Percentiles rank a stretch among this genome's conserved stretches.
Evolutionary conservation across 257 asterid species (phyloP).

Genomic region (Plantago elongata): DNA sequence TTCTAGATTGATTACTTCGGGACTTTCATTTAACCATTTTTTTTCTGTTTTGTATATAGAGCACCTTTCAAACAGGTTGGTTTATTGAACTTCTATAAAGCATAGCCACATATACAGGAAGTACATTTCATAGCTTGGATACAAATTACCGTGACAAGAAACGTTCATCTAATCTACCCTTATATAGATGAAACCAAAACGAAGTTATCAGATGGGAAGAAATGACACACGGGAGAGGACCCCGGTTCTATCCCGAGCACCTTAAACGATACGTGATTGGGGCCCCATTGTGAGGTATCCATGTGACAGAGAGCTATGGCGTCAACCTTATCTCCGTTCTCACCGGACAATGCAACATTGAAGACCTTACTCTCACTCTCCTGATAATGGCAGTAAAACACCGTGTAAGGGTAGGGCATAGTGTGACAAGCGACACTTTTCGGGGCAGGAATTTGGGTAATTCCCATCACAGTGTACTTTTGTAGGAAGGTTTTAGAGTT

Average conservation of each 20-base stretch:
- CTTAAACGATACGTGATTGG: conserved; percentile 47
- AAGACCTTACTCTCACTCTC: conserved; percentile 47
- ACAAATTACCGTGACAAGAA: too few species aligned
- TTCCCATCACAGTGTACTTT: conserved; percentile 36
- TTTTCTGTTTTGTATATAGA: too few species aligned
- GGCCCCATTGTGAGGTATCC: conserved; percentile 80
- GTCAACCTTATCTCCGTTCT: conserved; percentile 48
- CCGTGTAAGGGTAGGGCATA: conserved; percentile 65
- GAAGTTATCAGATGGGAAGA: conserved; percentile 74
- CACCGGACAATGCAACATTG: conserved; percentile 40
- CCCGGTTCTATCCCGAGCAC: conserved; percentile 62
- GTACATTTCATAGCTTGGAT: too few species aligned
- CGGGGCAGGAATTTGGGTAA: conserved; percentile 30
- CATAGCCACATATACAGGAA: too few species aligned
- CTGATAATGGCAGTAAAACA: conserved; percentile 65
- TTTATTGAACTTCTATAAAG: too few species aligned
- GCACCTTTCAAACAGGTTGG: too few species aligned
- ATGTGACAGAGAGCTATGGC: conserved; percentile 81
- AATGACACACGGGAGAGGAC: conserved; percentile 65
- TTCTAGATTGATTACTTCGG: too few species aligned
- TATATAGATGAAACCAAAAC: conserved; percentile 40
- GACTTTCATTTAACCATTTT: too few species aligned
- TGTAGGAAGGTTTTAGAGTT: conserved; percentile 29
- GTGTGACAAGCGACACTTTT: conserved; percentile 65
- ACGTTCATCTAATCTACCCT: neutral